Base-by-base conservation (phyloP, 495 filamentous ascomycete species). In the Podospora anserina region DNA sequence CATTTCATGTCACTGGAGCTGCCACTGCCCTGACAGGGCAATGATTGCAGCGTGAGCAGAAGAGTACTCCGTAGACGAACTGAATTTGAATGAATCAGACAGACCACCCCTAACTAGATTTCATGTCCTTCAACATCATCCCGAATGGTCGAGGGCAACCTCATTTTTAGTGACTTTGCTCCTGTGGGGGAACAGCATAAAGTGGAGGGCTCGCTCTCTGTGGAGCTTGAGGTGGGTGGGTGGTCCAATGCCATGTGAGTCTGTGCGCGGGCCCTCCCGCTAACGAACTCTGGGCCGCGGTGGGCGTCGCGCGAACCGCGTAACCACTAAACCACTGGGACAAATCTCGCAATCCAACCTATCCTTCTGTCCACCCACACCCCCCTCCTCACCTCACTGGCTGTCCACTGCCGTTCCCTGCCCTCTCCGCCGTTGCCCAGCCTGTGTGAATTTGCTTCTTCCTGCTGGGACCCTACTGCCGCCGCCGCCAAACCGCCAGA, bases 281-380 rank as follows among this genome's bases (percentile, higher is more conserved):
- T 53, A 63, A 55, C 54, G 49, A 49, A 39, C 57, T 71, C 70
- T 71, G 73, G 66, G 69, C 69, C 71, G 75, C 70, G 64, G 70
- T 72, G 71, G 61, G 72, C 69, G 75, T 75, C 74, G 75, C 75
- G 76, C 77, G 74, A 71, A 76, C 73, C 75, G 75, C 77, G 75
- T 77, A 75, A 74, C 70, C 70, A 72, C 70, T 69, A 58, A 68
- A 70, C 62, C 66, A 66, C 68, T 49, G 39, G 39, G 39, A 49
- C 68, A 71, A 72, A 69, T 69, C 70, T 77, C 73, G 73, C 76
- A 77, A 72, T 62, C 63, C 64, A 54, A 20, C 58, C 28, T 49
- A 18, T 4, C 60, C 26, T 57, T 58, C 27, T 49, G 20, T 65
- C 54, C 60, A 65, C 53, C 49, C 54, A 66, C 66, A 65, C 66